A percentile compares a stretch with the other conserved stretches of the same genome.
phyloP scores from a whole-genome alignment of 306 rosid genomes.

The Prosopis cineraria region DNA sequence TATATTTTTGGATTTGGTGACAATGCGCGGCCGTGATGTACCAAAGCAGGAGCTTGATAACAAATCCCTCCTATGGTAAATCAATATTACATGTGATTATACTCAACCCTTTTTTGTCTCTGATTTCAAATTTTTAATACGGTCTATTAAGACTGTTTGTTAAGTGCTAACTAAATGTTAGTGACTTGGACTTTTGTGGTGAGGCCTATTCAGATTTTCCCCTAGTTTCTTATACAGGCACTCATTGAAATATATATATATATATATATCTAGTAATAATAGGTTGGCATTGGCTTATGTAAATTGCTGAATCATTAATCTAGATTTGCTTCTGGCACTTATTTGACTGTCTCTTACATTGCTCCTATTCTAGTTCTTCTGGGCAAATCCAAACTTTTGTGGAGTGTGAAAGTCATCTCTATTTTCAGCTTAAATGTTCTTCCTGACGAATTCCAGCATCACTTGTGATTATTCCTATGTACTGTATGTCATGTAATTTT shows the following conservation, averaged over 20 bases:
- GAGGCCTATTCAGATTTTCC: neutral
- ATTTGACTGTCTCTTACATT: conserved; percentile 5
- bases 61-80: conserved; percentile 95
- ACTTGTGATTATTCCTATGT: conserved; percentile 11
- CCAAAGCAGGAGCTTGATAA: conserved; percentile 98
- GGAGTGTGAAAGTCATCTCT: conserved; percentile 14
- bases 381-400: conserved; percentile 2
- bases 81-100: conserved; percentile 18
- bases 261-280: neutral
- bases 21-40: conserved; percentile 99
- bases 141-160: conserved; percentile 18
- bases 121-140: conserved; percentile 3
- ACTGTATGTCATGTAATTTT: conserved; percentile 11
- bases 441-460: conserved; percentile 22
- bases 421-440: conserved; percentile 15
- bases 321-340: conserved; percentile 13
- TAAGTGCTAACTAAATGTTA: conserved; percentile 26
- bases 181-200: conserved; percentile 14
- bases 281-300: conserved; percentile 16
- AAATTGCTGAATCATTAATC: conserved; percentile 23
- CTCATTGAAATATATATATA: neutral
- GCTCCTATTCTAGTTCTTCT: conserved; percentile 30
- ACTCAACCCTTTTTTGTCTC: neutral
- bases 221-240: conserved; percentile 22
- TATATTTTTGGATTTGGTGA: conserved; percentile 97